Percentiles rank a stretch among this genome's conserved stretches.
These are phyloP conservation scores for Ophiostoma ips DNA, from an alignment of 2,329 filamentous ascomycete species.

Conservation along the genomic window DNA sequence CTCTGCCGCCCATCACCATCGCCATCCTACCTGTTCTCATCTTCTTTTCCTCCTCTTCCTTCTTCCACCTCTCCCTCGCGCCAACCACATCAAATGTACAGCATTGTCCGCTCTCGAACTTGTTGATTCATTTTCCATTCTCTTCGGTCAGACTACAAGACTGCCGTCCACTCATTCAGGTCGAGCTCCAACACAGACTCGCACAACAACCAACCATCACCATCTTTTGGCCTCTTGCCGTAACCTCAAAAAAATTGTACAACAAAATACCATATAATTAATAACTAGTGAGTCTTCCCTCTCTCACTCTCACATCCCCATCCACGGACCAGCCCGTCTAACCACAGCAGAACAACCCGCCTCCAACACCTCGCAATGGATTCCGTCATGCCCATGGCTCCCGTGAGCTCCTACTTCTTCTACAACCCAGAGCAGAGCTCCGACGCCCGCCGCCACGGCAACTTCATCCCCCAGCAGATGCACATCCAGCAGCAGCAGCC, in stretches of 20 bases:
- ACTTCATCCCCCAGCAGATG: slow-evolving; percentile 51
- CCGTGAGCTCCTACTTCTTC: slow-evolving; percentile 68
- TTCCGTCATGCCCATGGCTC: slow-evolving; percentile 49
- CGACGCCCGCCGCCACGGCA: slow-evolving; percentile 59
- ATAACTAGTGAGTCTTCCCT: slow-evolving; percentile 6
- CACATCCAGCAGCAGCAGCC: slow-evolving; percentile 38
- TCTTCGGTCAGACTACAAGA: slow-evolving; percentile 15
- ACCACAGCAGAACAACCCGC: background rate
- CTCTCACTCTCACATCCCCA: background rate
- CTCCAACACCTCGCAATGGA: slow-evolving; percentile 40
- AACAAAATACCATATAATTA: slow-evolving; percentile 15
- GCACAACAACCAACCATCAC: slow-evolving; percentile 18
- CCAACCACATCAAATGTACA: slow-evolving; percentile 11
- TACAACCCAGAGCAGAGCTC: slow-evolving; percentile 65
- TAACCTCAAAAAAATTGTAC: slow-evolving; percentile 12
- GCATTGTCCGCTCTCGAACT: slow-evolving; percentile 13
- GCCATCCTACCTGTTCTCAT: background rate
- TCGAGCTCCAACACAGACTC: background rate
- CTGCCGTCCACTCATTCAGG: slow-evolving; percentile 32
- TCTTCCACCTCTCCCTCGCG: background rate
- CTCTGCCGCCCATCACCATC: background rate
- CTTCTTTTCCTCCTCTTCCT: background rate
- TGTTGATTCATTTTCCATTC: slow-evolving; percentile 4
- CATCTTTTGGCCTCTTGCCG: slow-evolving; percentile 23
- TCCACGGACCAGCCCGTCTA: slow-evolving; percentile 6